A percentile compares a stretch with the other conserved stretches of the same genome.
phyloP scores from a whole-genome alignment of 192 early-diverging fungal species.

The Funneliformis mosseae region DNA sequence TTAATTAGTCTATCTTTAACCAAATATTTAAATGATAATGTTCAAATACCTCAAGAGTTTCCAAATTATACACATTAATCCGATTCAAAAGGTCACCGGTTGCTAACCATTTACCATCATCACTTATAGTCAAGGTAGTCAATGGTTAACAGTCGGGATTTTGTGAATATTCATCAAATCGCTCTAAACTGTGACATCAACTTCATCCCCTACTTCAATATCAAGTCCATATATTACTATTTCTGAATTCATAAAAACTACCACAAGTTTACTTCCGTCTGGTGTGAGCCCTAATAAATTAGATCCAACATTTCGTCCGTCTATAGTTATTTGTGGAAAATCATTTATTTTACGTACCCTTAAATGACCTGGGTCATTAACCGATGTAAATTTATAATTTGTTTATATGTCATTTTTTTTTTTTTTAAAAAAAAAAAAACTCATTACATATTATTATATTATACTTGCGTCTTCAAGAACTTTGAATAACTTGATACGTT shows the following conservation, averaged over 20 bases:
- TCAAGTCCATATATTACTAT: constrained; percentile 79
- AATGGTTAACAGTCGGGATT: constrained; percentile 34
- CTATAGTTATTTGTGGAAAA: constrained; percentile 39
- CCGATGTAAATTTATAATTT: constrained; percentile 27
- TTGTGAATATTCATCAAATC: constrained; percentile 49
- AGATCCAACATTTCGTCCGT: constrained; percentile 57
- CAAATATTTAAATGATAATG: constrained; percentile 24
- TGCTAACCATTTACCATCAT: constrained; percentile 80
- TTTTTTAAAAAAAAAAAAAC: neutral
- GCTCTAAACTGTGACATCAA: constrained; percentile 39
- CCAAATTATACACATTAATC: constrained; percentile 76
- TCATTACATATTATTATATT: neutral
- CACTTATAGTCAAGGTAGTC: constrained; percentile 64
- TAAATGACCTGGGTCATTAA: constrained; percentile 44
- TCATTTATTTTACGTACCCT: constrained; percentile 50
- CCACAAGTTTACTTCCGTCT: constrained; percentile 71
- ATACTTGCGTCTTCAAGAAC: constrained; percentile 53
- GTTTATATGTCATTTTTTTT: no score
- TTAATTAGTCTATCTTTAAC: constrained; percentile 10
- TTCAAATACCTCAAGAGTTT: constrained; percentile 61
- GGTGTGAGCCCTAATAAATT: constrained; percentile 76
- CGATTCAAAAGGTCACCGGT: constrained; percentile 74
- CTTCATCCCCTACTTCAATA: constrained; percentile 49
- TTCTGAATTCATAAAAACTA: constrained; percentile 75
- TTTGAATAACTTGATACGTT: constrained; percentile 67